Evolutionary conservation across 2,329 filamentous ascomycete genomes (phyloP), one percentile per base, ranked within the genome.

Genomic region (Metarhizium sp.): DNA sequence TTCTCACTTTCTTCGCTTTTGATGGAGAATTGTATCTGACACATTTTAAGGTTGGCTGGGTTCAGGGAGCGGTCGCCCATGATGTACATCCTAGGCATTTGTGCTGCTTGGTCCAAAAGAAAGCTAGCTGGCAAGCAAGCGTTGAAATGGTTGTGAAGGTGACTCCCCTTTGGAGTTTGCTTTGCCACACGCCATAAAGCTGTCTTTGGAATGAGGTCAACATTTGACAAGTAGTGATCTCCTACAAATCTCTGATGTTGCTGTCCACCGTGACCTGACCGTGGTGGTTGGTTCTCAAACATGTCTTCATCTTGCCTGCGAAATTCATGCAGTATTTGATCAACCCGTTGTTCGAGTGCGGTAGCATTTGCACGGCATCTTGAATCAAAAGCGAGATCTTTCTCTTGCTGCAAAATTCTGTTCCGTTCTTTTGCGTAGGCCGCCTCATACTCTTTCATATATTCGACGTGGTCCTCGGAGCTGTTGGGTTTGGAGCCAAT

Each of bases 81-180:
- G 61, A 90, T 84, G 64, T 82, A 88, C 84, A 91, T 89, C 60
- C 78, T 79, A 1, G 77, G 64, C 74, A 85, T 81, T 5, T 59
- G 73, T 73, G 74, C 79, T 60, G 73, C 80, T 60, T 74, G 73
- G 29, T 73, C 69, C 13, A 90, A 73, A 20, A 90, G 72, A 5
- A 83, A 75, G 2, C 73, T 67, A 10, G 86, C 85, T 14, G 75
- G 72, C 4, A 90, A 72, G 58, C 86, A 88, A n/a, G 87, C 79
- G 66, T 90, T 91, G 74, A 88, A 90, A 67, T 91, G 87, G 29
- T 90, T 79, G 67, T 91, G 87, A 29, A 90, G 73, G 64, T 90
- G 84, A 0, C 79, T 79, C 2, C 86, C 87, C 67, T 91, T 91
- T 46, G 87, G 87, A 74, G 88, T 79, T 55, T 67, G 64, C 36